These are phyloP conservation scores for Kwoniella pini DNA, from an alignment of 768 basidiomycete species.

Conservation along the genomic window DNA sequence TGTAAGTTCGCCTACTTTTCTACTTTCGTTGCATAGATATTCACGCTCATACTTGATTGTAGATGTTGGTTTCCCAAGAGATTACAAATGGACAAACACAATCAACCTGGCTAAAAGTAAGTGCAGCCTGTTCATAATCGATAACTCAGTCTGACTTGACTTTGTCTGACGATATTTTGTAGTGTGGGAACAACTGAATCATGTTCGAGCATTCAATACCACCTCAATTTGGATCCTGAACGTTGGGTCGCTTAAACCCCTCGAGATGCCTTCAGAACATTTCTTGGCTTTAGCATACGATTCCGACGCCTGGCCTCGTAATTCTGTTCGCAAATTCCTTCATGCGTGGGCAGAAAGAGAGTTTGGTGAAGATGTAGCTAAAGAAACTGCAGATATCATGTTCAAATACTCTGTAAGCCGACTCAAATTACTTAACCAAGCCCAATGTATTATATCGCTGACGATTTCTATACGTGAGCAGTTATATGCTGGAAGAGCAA, in stretches of 20 bases:
- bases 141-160: no score
- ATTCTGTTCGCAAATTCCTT: constrained; percentile 63
- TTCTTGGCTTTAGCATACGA: constrained; percentile 69
- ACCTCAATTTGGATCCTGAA: constrained; percentile 70
- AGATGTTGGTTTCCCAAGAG: constrained; percentile 65
- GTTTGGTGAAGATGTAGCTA: constrained; percentile 60
- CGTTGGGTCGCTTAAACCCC: constrained; percentile 74
- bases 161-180: no score
- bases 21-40: no score
- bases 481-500: constrained; percentile 58
- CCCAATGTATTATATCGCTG: background rate
- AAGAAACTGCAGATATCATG: constrained; percentile 61
- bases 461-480: constrained; percentile 17
- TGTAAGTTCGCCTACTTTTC: constrained; percentile 4
- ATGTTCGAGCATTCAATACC: constrained; percentile 65
- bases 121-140: no score
- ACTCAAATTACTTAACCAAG: background rate
- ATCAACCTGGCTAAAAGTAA: constrained; percentile 39
- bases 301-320: constrained; percentile 61
- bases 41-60: no score
- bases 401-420: constrained; percentile 39
- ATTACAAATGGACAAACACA: constrained; percentile 70
- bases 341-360: constrained; percentile 67
- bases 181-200: constrained; percentile 70
- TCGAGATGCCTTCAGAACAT: constrained; percentile 70